A percentile compares a stretch with the other conserved stretches of the same genome.
Conservation (phyloP, 1,284 basidiomycete species). For the Cutaneotrichosporon arboriforme region DNA sequence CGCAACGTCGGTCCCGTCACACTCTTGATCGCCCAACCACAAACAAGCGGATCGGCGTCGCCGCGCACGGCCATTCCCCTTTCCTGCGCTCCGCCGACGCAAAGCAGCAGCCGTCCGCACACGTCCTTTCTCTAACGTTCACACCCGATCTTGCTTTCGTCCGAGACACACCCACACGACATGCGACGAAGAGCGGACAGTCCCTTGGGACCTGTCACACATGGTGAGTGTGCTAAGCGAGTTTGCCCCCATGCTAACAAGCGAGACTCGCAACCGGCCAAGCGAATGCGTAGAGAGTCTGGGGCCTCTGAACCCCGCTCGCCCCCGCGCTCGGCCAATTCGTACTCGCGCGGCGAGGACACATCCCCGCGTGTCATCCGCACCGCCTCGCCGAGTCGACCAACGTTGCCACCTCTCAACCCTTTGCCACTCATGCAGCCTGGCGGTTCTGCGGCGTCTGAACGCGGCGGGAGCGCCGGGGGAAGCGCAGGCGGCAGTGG, state of each 20-base stretch:
- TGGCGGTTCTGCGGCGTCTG: background rate
- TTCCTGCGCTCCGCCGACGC: no score
- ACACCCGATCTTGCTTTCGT: no score
- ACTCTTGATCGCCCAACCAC: no score
- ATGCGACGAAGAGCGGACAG: constrained; percentile 17
- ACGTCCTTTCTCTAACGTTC: no score
- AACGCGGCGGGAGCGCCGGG: no score
- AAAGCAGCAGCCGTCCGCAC: no score
- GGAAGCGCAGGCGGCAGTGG: no score
- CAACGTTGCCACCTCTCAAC: constrained; percentile 14
- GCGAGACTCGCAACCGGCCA: constrained; percentile 11
- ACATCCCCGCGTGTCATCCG: constrained; percentile 16
- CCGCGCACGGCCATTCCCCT: no score
- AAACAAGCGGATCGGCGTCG: no score
- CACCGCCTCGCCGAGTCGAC: constrained; percentile 12
- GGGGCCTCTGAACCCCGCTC: constrained; percentile 5
- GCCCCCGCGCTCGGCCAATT: background rate
- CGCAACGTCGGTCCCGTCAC: no score
- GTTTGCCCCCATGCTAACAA: constrained; percentile 1
- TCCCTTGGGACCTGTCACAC: constrained; percentile 11
- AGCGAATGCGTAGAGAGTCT: constrained; percentile 9
- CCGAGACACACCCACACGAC: background rate
- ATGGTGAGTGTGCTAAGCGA: constrained; percentile 7
- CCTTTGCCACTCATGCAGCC: constrained; percentile 8
- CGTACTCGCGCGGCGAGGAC: constrained; percentile 4